A percentile compares a stretch with the other conserved stretches of the same genome.
Evolutionary conservation across 2,329 filamentous ascomycete genomes (phyloP).

Genomic region (Knoxdaviesia capensis): DNA sequence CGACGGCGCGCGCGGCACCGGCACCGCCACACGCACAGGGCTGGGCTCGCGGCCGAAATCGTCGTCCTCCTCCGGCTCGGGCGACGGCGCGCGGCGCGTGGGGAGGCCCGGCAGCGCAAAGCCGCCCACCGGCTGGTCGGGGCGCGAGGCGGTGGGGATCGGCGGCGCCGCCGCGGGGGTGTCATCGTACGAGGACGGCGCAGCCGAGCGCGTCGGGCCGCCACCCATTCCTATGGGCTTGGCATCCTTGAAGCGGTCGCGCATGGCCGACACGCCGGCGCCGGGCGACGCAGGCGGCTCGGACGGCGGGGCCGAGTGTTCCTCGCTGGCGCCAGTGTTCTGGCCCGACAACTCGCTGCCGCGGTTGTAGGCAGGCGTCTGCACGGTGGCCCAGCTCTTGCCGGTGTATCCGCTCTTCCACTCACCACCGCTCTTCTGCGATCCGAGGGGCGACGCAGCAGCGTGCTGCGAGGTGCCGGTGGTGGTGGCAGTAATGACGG

Average conservation of each 20-base stretch:
- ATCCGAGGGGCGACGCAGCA: conserved; percentile 32
- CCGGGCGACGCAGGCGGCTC: conserved; percentile 17
- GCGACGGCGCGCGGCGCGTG: conserved; percentile 33
- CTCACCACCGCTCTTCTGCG: conserved; percentile 55
- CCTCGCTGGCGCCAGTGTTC: conserved; percentile 34
- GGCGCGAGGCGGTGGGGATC: conserved; percentile 14
- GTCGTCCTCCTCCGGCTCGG: conserved; percentile 36
- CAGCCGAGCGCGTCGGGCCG: conserved; percentile 14
- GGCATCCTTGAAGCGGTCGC: conserved; percentile 67
- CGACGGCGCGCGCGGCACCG: conserved; percentile 43
- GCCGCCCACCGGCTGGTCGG: conserved; percentile 51
- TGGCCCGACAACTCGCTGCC: conserved; percentile 40
- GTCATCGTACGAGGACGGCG: conserved; percentile 19
- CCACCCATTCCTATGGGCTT: conserved; percentile 42
- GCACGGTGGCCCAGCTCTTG: conserved; percentile 76
- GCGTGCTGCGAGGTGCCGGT: conserved; percentile 20
- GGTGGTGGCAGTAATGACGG: conserved; percentile 19
- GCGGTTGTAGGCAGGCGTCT: conserved; percentile 48
- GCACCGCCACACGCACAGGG: conserved; percentile 71
- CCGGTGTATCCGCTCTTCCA: conserved; percentile 88
- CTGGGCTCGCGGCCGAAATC: conserved; percentile 43
- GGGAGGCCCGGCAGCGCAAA: conserved; percentile 65
- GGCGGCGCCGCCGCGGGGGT: conserved; percentile 29
- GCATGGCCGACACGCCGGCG: conserved; percentile 52
- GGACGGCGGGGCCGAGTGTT: too few relatives aligned